Base-by-base conservation (phyloP, 2,329 filamentous ascomycete species). In the Cylindrodendrum hubeiense region DNA sequence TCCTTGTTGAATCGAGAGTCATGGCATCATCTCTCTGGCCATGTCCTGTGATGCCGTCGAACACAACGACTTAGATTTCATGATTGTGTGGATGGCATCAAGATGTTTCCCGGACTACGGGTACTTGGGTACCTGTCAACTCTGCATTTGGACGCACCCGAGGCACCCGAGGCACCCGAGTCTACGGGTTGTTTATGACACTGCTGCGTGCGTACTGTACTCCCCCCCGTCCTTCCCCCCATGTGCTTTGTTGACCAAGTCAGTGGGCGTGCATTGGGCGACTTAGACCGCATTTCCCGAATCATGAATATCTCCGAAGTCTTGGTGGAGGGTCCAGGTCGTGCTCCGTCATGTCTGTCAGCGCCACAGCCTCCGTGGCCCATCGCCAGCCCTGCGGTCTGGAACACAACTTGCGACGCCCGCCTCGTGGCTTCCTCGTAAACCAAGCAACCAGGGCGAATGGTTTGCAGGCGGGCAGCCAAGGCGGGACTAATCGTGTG, bases 361-460 rank as follows among this genome's bases (percentile, higher is more conserved):
- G 43, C 22, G 43, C 47, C 39, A 53, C 34, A 30, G 41, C 39
- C 22, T 34, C 22, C 37, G 43, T 22, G 7, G 44, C 19, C 34
- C 37, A n/a, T 22, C n/a, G 44, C 37, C 52, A 46, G 44, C 41
- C 39, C 50, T 63, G 60, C 26, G 60, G 60, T 49, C 60, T 63
- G 53, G 60, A 63, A 63, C 54, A 53, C 49, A 43, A 9, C 49
- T 63, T 43, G 34, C n/a, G 56, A 17, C 47, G 49, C 53, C 39
- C 47, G 15, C 47, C 53, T 58, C 53, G 53, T 62, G 60, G 60
- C 51, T 19, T 52, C 19, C 53, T 52, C 60, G 60, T 63, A 63
- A 47, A 41, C 43, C 37, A 52, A 47, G 30, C 47, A 19, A 24
- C 12, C 19, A 49, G 9, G 33, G 22, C 53, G 54, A 63, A 58